phyloP scores from a whole-genome alignment of 208 protist genomes.

The Ichthyophonus hoferi region DNA sequence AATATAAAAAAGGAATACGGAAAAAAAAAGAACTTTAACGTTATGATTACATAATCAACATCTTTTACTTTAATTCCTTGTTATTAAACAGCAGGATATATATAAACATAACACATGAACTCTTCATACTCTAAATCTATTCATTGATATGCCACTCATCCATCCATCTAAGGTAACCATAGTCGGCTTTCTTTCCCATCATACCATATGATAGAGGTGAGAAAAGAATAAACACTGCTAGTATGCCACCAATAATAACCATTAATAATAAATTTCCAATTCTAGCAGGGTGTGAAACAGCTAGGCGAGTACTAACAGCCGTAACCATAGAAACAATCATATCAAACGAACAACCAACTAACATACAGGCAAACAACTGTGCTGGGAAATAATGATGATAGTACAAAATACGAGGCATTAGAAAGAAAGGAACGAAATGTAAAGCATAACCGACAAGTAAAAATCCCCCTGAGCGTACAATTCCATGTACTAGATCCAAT shows the following conservation, averaged over 20 bases:
- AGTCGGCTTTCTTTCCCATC: neutral
- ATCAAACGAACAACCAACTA: neutral
- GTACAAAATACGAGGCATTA: conserved; percentile 35
- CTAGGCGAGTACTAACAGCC: neutral
- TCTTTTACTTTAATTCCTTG: too few relatives aligned
- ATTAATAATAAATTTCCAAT: neutral
- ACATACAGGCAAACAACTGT: conserved; percentile 16
- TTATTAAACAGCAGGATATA: neutral
- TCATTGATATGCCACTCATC: neutral
- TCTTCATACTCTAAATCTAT: neutral
- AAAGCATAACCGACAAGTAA: conserved; percentile 6
- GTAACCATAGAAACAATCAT: neutral
- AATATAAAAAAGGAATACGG: too few relatives aligned
- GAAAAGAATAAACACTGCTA: neutral
- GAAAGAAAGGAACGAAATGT: conserved; percentile 36
- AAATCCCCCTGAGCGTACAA: neutral
- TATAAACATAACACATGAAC: neutral
- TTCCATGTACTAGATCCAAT: neutral
- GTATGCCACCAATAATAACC: neutral
- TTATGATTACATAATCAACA: too few relatives aligned
- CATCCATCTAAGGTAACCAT: neutral
- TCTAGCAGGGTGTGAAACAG: neutral
- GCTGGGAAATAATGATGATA: conserved; percentile 47
- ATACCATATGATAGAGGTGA: neutral
- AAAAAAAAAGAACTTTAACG: too few relatives aligned